phyloP scores from a whole-genome alignment of 2,329 filamentous ascomycete genomes.

The Cladorrhinum sp. region DNA sequence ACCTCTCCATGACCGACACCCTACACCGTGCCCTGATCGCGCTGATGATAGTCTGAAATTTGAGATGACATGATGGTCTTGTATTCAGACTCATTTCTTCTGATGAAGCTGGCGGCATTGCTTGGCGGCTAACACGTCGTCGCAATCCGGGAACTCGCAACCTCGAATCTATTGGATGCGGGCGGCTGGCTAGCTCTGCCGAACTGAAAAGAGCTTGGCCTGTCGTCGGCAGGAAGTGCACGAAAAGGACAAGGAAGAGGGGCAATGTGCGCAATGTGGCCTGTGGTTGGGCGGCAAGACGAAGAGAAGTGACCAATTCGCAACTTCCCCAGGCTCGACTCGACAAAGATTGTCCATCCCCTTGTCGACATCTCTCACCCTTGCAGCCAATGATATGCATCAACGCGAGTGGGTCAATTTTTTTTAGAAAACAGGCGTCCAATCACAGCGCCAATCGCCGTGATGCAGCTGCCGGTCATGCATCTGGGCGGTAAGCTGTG shows the following conservation, averaged over 20 bases:
- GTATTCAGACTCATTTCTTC: neutral
- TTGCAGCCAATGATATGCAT: constrained; percentile 25
- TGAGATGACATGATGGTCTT: neutral
- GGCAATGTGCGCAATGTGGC: constrained; percentile 13
- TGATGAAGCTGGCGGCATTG: constrained; percentile 2
- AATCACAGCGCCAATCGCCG: constrained; percentile 25
- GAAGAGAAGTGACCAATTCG: constrained; percentile 3
- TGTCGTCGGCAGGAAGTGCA: constrained; percentile 9
- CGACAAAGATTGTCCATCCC: constrained; percentile 18
- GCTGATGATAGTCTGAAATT: neutral
- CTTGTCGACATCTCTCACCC: constrained; percentile 21
- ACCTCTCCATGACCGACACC: neutral
- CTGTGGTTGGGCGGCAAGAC: constrained; percentile 29
- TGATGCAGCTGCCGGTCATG: constrained; percentile 30
- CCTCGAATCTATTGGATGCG: constrained; percentile 24
- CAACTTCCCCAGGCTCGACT: constrained; percentile 8
- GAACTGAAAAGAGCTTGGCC: constrained; percentile 22
- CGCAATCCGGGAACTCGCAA: constrained; percentile 23
- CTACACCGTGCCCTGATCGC: neutral
- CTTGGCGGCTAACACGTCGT: constrained; percentile 31
- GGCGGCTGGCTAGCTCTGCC: constrained; percentile 25
- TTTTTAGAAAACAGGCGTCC: constrained; percentile 18
- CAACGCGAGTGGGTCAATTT: constrained; percentile 10
- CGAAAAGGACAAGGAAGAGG: constrained; percentile 15
- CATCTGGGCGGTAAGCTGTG: constrained; percentile 29